A percentile compares a stretch with the other conserved stretches of the same genome.
Conservation (phyloP, 2,329 filamentous ascomycete genomes). For the Colletotrichum graminicola region DNA sequence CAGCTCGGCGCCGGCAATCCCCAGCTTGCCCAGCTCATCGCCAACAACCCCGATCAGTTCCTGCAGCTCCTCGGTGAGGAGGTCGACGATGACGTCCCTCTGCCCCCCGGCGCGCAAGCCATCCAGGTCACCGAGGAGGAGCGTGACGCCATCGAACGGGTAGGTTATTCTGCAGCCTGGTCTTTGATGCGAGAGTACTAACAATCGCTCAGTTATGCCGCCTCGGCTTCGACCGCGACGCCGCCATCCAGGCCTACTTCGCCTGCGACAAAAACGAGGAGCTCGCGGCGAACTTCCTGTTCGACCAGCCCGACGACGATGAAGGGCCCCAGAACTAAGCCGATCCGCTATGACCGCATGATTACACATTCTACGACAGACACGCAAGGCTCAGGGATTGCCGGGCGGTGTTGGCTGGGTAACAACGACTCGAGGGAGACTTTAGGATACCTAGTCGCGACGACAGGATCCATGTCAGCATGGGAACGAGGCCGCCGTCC, state of each 20-base stretch:
- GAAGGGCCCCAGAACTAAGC: constrained; percentile 64
- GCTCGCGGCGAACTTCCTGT: constrained; percentile 96
- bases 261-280: constrained; percentile 99
- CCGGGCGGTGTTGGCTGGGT: constrained; percentile 34
- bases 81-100: constrained; percentile 82
- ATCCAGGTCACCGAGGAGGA: constrained; percentile 97
- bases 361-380: constrained; percentile 40
- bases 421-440: constrained; percentile 15
- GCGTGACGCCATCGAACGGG: constrained; percentile 94
- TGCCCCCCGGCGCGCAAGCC: constrained; percentile 89
- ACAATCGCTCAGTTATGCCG: constrained; percentile 77
- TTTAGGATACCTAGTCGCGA: constrained; percentile 22
- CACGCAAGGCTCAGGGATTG: constrained; percentile 38
- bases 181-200: constrained; percentile 29
- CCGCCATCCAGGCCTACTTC: constrained; percentile 98
- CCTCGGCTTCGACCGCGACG: constrained; percentile 91
- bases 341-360: constrained; percentile 33
- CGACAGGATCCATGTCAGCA: constrained; percentile 6
- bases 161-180: constrained; percentile 57
- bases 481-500: constrained; percentile 4
- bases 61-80: constrained; percentile 91
- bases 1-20: constrained; percentile 96
- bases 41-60: constrained; percentile 92
- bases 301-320: constrained; percentile 94
- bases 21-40: constrained; percentile 91